Base-by-base conservation (phyloP, 1,284 basidiomycete species). In the Rhodotorula sp. region DNA sequence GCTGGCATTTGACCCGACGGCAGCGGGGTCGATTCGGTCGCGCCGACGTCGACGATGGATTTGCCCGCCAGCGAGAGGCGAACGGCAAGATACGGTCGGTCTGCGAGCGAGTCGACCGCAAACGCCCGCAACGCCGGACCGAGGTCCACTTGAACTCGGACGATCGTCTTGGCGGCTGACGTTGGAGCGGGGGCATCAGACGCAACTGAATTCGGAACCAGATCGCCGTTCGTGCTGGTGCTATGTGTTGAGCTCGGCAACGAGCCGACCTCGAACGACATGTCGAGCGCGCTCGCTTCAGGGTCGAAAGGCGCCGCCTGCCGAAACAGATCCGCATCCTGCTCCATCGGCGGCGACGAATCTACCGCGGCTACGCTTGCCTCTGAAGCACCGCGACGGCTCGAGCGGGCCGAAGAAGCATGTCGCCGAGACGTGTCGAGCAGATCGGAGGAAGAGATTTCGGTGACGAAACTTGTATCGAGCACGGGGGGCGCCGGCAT, bases 401-500 rank as follows among this genome's bases (percentile, higher is more conserved):
- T 45, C 43, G 16, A 28, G 47, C 34, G 18, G 15, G n/a, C 34
- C 28, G 55, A 18, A 34, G 57, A 55, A 26, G 26, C 26, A 16
- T 28, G 26, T 15, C n/a, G 54, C 28, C 54, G n/a, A n/a, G 54
- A 12, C 54, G 26, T 5, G 26, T 55, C 54, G 54, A 55, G 54
- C 28, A 26, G 54, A 31, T 26, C 54, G 26, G 54, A 55, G 19
- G 47, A 26, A 15, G 59, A 48, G 45, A 48, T 16, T 14, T 48
- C 63, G 63, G 55, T 48, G 5, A 31, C 18, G 45, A 65, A 45
- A 64, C 58, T 59, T 26, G 61, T 31, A 23, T 64, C 62, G 57
- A 72, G 50, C 8, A 60, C 64, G 23, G 62, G 73, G 3, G 66
- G 62, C 2, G 64, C 50, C 6, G 73, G 73, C 8, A 66, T 64